Conservation (phyloP, 1,139 yeast genomes). For the Fermentozyma sake region DNA sequence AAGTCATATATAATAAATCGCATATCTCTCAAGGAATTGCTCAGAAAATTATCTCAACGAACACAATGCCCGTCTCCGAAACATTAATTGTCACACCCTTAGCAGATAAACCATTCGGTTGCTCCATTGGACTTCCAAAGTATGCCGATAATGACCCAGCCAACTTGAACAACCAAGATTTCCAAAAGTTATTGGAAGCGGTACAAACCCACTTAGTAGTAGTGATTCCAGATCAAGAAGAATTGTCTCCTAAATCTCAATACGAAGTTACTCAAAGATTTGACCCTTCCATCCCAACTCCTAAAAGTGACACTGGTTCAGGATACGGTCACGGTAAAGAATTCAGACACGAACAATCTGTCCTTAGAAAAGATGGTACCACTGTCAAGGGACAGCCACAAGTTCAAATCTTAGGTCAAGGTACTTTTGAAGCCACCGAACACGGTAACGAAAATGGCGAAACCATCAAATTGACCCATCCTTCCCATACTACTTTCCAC, state of each 20-base stretch:
- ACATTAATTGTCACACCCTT: slow-evolving; percentile 43
- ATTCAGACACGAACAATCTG: slow-evolving; percentile 73
- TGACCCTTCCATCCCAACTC: slow-evolving; percentile 63
- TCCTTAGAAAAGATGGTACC: slow-evolving; percentile 73
- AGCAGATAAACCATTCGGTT: slow-evolving; percentile 58
- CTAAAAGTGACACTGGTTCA: slow-evolving; percentile 42
- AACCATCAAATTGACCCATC: slow-evolving; percentile 63
- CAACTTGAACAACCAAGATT: slow-evolving; percentile 60
- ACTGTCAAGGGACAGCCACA: slow-evolving; percentile 81
- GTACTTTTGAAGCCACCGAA: slow-evolving; percentile 61
- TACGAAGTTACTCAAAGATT: slow-evolving; percentile 68
- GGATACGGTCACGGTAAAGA: slow-evolving; percentile 84
- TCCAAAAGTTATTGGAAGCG: slow-evolving; percentile 56
- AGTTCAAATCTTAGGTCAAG: slow-evolving; percentile 86
- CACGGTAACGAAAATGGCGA: slow-evolving; percentile 63
- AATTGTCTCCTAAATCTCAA: slow-evolving; percentile 68
- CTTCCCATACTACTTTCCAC: slow-evolving; percentile 79
- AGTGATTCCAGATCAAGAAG: slow-evolving; percentile 65
- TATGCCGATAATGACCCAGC: slow-evolving; percentile 73
- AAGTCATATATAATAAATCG: too few relatives aligned
- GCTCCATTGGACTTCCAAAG: slow-evolving; percentile 55
- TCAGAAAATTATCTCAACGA: neutral
- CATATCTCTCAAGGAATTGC: too few relatives aligned
- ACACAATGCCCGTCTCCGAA: slow-evolving; percentile 21
- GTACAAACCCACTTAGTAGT: slow-evolving; percentile 65